A percentile compares a stretch with the other conserved stretches of the same genome.
Evolutionary conservation across 257 asterid species (phyloP).

Genomic region (Capsicum chinense): DNA sequence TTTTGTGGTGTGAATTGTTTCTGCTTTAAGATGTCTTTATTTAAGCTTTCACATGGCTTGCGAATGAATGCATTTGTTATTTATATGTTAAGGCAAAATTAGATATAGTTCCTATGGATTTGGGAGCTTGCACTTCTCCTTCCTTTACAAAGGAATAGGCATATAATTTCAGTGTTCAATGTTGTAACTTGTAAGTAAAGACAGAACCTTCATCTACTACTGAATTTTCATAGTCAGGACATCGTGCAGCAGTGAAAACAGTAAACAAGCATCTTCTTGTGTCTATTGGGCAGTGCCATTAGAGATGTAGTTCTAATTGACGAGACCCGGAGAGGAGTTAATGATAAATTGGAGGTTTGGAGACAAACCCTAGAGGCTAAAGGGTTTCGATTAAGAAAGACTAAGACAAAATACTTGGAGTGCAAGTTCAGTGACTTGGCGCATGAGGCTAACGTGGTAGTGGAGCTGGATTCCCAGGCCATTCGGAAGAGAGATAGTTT

Average conservation of each 20-base stretch:
- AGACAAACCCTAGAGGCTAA: no score
- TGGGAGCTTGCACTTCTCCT: constrained; percentile 23
- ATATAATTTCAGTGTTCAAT: constrained; percentile 6
- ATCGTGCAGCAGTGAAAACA: not conserved
- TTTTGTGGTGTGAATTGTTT: not conserved
- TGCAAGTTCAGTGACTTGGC: no score
- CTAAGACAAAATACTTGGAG: no score
- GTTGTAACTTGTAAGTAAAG: constrained; percentile 11
- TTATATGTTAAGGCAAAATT: not conserved
- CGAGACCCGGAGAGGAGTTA: no score
- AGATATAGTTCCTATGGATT: not conserved
- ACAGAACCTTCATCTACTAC: not conserved
- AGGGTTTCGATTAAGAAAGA: no score
- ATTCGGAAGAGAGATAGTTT: no score
- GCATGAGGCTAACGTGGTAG: no score
- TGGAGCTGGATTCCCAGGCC: no score
- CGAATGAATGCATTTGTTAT: constrained; percentile 7
- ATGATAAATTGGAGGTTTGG: no score
- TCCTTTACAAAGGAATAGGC: not conserved
- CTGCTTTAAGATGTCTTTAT: not conserved
- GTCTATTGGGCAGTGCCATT: not conserved
- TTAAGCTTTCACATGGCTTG: not conserved
- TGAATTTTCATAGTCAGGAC: not conserved
- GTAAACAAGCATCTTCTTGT: constrained; percentile 8
- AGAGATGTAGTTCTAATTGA: no score